A percentile compares a stretch with the other conserved stretches of the same genome.
Conservation (phyloP, 164 flowering plant species). For the Tetracentron sinense region DNA sequence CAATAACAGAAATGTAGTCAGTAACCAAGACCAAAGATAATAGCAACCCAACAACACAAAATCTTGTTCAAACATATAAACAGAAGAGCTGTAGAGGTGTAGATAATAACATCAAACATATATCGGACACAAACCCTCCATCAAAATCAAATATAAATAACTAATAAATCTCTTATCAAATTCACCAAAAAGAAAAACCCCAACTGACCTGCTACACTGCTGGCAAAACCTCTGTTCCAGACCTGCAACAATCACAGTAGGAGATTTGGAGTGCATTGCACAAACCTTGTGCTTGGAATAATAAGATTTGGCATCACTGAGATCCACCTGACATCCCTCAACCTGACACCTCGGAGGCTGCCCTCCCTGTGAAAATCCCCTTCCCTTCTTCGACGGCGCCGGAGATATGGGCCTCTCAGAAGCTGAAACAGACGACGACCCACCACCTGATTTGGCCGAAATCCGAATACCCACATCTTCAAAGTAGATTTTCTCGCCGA, state of each 20-base stretch:
- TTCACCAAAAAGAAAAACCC: background rate
- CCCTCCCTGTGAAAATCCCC: slow-evolving; percentile 30
- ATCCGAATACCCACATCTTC: slow-evolving; percentile 41
- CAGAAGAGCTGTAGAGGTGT: no score
- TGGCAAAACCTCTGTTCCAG: slow-evolving; percentile 64
- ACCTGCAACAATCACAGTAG: slow-evolving; percentile 56
- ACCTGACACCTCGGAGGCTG: slow-evolving; percentile 79
- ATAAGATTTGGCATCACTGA: slow-evolving; percentile 69
- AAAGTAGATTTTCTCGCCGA: slow-evolving; percentile 65
- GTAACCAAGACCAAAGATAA: no score
- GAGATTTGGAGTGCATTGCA: slow-evolving; percentile 61
- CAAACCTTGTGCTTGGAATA: slow-evolving; percentile 85
- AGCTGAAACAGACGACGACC: slow-evolving; percentile 20
- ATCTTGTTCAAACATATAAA: no score
- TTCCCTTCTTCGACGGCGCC: slow-evolving; percentile 35
- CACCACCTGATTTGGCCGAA: slow-evolving; percentile 23
- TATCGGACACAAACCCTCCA: no score
- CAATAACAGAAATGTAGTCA: no score
- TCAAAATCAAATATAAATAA: no score
- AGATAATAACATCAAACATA: no score
- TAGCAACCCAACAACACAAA: no score
- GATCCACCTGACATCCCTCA: slow-evolving; percentile 70
- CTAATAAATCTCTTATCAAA: no score
- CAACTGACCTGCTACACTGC: slow-evolving; percentile 60
- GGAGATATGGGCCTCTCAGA: background rate